Evolutionary conservation across 352 stramenopile genomes (phyloP).

Genomic region (Phytopythium aichiense): DNA sequence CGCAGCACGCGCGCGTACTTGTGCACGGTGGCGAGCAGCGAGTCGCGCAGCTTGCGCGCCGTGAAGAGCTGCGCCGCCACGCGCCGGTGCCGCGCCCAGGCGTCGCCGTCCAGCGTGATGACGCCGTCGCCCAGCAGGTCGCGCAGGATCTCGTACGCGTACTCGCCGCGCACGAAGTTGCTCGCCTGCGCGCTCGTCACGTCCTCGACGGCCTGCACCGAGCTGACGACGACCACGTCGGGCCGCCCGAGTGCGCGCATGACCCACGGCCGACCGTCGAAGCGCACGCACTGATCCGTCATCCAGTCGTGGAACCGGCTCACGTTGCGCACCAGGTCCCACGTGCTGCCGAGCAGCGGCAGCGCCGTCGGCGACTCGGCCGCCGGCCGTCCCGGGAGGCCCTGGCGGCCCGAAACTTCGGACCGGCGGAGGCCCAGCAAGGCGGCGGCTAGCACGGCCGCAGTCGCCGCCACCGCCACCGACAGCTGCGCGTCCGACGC

Average conservation of each 20-base stretch:
- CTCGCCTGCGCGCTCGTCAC: conserved; percentile 44
- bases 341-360: conserved; percentile 8
- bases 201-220: conserved; percentile 27
- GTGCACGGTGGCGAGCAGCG: conserved; percentile 27
- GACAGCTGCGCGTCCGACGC: neutral
- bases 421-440: neutral
- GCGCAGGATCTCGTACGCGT: conserved; percentile 33
- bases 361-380: conserved; percentile 5
- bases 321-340: conserved; percentile 3
- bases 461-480: neutral
- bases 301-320: conserved; percentile 9
- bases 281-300: conserved; percentile 4
- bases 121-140: conserved; percentile 59
- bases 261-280: conserved; percentile 7
- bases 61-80: conserved; percentile 32
- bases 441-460: neutral
- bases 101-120: conserved; percentile 43
- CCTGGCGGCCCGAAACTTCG: neutral
- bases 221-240: conserved; percentile 33
- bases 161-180: conserved; percentile 54
- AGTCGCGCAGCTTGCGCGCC: conserved; percentile 23
- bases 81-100: conserved; percentile 45
- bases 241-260: conserved; percentile 8
- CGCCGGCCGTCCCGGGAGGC: neutral
- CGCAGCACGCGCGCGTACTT: conserved; percentile 24